A percentile compares a stretch with the other conserved stretches of the same genome.
phyloP scores from a whole-genome alignment of 371 early-diverging fungal genomes.

The Nematocida minor region DNA sequence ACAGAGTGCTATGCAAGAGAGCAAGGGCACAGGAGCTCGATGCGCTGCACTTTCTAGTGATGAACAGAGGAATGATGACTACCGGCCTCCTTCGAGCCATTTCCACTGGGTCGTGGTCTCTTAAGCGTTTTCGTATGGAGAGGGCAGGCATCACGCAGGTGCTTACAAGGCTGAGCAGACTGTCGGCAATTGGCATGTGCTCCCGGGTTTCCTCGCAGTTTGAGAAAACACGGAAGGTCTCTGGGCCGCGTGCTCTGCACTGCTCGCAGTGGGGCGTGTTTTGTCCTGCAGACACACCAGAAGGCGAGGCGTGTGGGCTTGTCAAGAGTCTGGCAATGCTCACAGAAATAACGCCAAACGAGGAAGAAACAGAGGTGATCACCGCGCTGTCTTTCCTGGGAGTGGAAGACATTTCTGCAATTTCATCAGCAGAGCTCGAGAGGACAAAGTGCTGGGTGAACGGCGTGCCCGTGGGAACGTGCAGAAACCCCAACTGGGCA shows the following conservation, averaged over 20 bases:
- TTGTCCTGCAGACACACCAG: constrained; percentile 97
- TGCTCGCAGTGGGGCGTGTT: constrained; percentile 97
- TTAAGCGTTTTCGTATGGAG: constrained; percentile 99
- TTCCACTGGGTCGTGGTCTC: constrained; percentile 95
- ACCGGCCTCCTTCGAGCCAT: constrained; percentile 87
- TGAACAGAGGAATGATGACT: constrained; percentile 82
- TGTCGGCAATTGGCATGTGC: constrained; percentile 97
- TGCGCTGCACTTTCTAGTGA: constrained; percentile 73
- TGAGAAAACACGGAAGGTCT: constrained; percentile 98
- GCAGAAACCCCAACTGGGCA: constrained; percentile 72
- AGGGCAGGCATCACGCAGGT: constrained; percentile 97
- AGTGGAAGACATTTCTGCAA: constrained; percentile 67
- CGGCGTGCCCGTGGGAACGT: constrained; percentile 79
- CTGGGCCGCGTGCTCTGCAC: constrained; percentile 92
- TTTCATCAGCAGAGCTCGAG: constrained; percentile 67
- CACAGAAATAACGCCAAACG: constrained; percentile 93
- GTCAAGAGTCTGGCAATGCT: constrained; percentile 96
- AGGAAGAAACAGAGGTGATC: constrained; percentile 68
- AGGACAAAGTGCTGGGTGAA: constrained; percentile 76
- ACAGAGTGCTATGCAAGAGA: constrained; percentile 81
- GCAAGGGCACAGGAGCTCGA: constrained; percentile 88
- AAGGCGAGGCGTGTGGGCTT: constrained; percentile 98
- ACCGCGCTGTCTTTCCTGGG: constrained; percentile 72
- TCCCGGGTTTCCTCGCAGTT: constrained; percentile 94
- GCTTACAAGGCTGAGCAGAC: constrained; percentile 84